Conservation (phyloP, 768 basidiomycete genomes). For the Lanmaoa rubissima region DNA sequence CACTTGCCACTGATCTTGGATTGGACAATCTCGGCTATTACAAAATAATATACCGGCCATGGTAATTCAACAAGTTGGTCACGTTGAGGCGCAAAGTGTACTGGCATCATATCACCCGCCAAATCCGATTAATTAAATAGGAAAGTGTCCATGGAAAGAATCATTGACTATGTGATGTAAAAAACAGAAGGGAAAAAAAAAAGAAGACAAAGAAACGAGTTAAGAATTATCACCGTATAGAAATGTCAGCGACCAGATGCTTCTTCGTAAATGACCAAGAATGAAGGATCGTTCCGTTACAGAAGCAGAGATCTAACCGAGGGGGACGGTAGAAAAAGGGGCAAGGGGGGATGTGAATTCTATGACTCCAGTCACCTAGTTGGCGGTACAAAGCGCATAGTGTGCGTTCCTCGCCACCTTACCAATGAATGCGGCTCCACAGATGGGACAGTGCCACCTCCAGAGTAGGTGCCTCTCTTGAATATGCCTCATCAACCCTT, state of each 20-base stretch:
- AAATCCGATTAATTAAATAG: slow-evolving; percentile 4
- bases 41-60: neutral
- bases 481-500: slow-evolving; percentile 23
- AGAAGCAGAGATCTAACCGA: neutral
- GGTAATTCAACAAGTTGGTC: neutral
- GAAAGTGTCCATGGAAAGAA: neutral
- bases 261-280: neutral
- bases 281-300: neutral
- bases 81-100: neutral
- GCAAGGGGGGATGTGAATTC: neutral
- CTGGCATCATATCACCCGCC: neutral
- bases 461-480: slow-evolving; percentile 27
- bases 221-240: neutral
- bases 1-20: neutral
- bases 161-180: neutral
- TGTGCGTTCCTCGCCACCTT: slow-evolving; percentile 21
- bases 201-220: neutral
- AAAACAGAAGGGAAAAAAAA: neutral
- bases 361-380: slow-evolving; percentile 1
- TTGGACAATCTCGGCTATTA: neutral
- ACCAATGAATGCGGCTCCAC: slow-evolving; percentile 18
- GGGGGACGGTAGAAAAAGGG: neutral
- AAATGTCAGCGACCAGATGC: slow-evolving; percentile 11
- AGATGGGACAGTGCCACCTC: slow-evolving; percentile 26
- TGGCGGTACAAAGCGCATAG: slow-evolving; percentile 10